Base-by-base conservation (phyloP, 2,329 filamentous ascomycete species). In the Microcyclospora tardicrescens region DNA sequence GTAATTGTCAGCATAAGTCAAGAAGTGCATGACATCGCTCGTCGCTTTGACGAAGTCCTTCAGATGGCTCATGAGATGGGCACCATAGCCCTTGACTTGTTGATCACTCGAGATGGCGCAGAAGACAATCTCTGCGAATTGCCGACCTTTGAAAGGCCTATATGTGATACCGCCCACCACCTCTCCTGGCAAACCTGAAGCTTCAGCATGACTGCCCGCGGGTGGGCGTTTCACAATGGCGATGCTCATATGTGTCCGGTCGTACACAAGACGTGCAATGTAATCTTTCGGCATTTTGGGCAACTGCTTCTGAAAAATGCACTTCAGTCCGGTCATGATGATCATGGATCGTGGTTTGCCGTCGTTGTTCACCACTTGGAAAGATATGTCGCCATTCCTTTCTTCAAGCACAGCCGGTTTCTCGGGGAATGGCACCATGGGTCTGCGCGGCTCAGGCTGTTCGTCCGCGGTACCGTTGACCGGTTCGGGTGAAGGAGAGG, bases 211-310 rank as follows among this genome's bases (percentile, higher is more conserved):
- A 36, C 48, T 53, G 15, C 54, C 55, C 6, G 40, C 29, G 36
- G 95, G 69, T 1, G 91, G 89, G 53, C 93, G 87, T 68, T 96
- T 96, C 52, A 96, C 84, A 55, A 98, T 96, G 15, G 91, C 91
- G 52, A 98, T 94, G 30, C 85, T 94, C 44, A 96, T 61, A 66
- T 98, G 91, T 5, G 89, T 94, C 37, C 91, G 80, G 62, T 98
- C 91, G 64, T 98, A 98, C 42, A 98, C 91, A 6, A 98, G 76
- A 30, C 91, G 83, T 3, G 91, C 91, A 52, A 98, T 96, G 60
- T 98, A 98, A 57, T 96, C 91, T 62, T 96, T 95, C 11, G 91
- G 91, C 91, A 98, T 98, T 63, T 96, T 96, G 0, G 91, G 91
- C 5, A 98, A 71, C 58, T 98, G 91, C 53, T 96, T 96, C 60